Percentiles rank a stretch among this genome's conserved stretches.
phyloP scores from a whole-genome alignment of 2,329 filamentous ascomycete genomes.

The Fusarium miscanthi region DNA sequence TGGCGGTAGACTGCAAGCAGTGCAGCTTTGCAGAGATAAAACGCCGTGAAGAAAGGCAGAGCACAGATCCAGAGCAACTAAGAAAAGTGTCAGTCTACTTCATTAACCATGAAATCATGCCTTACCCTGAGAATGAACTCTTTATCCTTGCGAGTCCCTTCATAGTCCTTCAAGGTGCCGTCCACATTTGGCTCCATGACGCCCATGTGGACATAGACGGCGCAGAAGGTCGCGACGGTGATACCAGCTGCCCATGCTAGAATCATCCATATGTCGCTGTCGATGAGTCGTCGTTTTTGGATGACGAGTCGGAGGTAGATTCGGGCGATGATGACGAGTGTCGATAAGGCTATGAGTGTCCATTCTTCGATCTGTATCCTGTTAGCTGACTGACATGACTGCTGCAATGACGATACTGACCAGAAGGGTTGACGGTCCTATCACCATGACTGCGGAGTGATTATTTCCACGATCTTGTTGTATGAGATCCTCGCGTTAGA shows the following conservation, averaged over 20 bases:
- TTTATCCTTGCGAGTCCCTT: not conserved
- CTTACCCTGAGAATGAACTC: not conserved
- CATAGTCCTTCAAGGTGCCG: not conserved
- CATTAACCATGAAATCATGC: accelerated
- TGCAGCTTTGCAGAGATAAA: conserved; percentile 31
- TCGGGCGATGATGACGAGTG: conserved; percentile 20
- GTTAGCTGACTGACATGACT: not conserved
- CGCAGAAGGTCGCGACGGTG: not conserved
- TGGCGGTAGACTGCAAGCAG: conserved; percentile 18
- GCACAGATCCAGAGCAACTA: conserved; percentile 24
- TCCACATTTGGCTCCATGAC: conserved; percentile 9
- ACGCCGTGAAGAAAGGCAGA: conserved; percentile 24
- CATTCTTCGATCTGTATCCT: conserved; percentile 14
- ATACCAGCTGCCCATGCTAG: conserved; percentile 14
- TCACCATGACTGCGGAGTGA: not conserved
- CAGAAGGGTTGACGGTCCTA: conserved; percentile 7
- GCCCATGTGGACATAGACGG: conserved; percentile 4
- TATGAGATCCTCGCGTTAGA: not conserved
- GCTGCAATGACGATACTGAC: not conserved
- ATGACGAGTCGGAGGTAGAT: conserved; percentile 28
- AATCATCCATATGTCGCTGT: conserved; percentile 26
- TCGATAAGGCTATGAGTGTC: conserved; percentile 22
- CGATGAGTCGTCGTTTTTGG: conserved; percentile 17
- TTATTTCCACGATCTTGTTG: not conserved
- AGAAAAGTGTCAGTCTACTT: accelerated